Conservation (phyloP, 1,139 yeast genomes). For the Maudiozyma humilis region DNA sequence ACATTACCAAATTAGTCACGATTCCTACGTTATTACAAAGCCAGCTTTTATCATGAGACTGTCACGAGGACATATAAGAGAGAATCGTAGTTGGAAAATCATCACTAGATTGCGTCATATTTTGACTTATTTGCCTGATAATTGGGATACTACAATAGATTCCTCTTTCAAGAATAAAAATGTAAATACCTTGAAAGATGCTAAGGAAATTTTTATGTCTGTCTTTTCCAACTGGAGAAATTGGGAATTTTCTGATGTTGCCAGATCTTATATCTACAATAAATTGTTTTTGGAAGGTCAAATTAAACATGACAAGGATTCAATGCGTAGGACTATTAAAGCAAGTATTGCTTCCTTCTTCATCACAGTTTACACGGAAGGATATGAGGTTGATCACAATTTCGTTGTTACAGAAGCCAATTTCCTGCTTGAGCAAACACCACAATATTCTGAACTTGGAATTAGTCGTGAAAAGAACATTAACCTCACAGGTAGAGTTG, state of each 20-base stretch:
- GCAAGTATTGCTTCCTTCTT: constrained; percentile 18
- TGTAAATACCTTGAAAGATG: constrained; percentile 41
- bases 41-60: constrained; percentile 77
- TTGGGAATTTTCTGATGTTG: constrained; percentile 70
- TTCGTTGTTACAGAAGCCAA: constrained; percentile 19
- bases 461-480: constrained; percentile 14
- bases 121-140: constrained; percentile 47
- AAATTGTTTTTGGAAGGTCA: constrained; percentile 18
- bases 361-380: constrained; percentile 21
- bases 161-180: constrained; percentile 15
- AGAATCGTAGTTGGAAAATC: constrained; percentile 82
- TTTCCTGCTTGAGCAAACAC: constrained; percentile 15
- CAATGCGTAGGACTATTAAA: constrained; percentile 22
- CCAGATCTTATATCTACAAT: constrained; percentile 47
- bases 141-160: constrained; percentile 37
- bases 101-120: constrained; percentile 71
- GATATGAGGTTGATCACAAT: constrained; percentile 23
- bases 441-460: constrained; percentile 13
- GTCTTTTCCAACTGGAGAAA: constrained; percentile 78
- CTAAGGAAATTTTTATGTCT: constrained; percentile 46
- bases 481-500: constrained; percentile 20
- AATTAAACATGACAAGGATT: constrained; percentile 11
- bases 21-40: constrained; percentile 81
- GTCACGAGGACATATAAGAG: constrained; percentile 63
- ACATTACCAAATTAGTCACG: constrained; percentile 56